Percentiles rank a stretch among this genome's conserved stretches.
Conservation (phyloP, 306 rosid species). For the Sphenostylis stenocarpa region DNA sequence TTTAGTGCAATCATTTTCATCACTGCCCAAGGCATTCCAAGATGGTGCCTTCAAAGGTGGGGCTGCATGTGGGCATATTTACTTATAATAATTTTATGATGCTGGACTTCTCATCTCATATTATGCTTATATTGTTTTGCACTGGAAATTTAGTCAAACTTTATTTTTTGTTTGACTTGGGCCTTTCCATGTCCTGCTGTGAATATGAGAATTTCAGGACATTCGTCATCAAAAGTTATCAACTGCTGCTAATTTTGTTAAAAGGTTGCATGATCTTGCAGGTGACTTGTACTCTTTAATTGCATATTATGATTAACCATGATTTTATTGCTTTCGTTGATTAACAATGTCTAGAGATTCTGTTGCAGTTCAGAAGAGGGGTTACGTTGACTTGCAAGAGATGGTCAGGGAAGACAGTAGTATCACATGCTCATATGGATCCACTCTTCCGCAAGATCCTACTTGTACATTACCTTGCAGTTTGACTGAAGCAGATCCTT, state of each 20-base stretch:
- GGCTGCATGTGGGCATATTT: slow-evolving; percentile 2
- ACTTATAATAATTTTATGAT: slow-evolving; percentile 11
- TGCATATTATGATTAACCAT: slow-evolving; percentile 24
- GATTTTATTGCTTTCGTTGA: slow-evolving; percentile 22
- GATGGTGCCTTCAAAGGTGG: not conserved
- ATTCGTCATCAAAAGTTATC: slow-evolving; percentile 60
- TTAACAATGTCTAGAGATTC: slow-evolving; percentile 30
- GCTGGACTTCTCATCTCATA: slow-evolving; percentile 5
- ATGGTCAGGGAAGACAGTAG: slow-evolving; percentile 62
- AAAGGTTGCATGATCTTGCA: slow-evolving; percentile 80
- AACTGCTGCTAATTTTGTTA: slow-evolving; percentile 77
- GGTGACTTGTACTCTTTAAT: slow-evolving; percentile 54
- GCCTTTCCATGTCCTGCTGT: slow-evolving; percentile 21
- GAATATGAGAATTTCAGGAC: slow-evolving; percentile 47
- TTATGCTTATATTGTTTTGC: slow-evolving; percentile 1
- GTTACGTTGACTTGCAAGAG: slow-evolving; percentile 72
- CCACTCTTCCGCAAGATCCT: slow-evolving; percentile 82
- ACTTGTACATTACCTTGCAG: slow-evolving; percentile 72
- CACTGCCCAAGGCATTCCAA: slow-evolving; percentile 9
- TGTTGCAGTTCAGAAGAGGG: slow-evolving; percentile 85
- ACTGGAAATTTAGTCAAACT: slow-evolving; percentile 23
- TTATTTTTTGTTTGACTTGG: slow-evolving; percentile 30
- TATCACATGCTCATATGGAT: slow-evolving; percentile 60
- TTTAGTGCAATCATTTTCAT: slow-evolving; percentile 25
- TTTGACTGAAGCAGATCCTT: slow-evolving; percentile 81